Evolutionary conservation across 1,284 basidiomycete genomes (phyloP).

Genomic region (Moesziomyces sp.): DNA sequence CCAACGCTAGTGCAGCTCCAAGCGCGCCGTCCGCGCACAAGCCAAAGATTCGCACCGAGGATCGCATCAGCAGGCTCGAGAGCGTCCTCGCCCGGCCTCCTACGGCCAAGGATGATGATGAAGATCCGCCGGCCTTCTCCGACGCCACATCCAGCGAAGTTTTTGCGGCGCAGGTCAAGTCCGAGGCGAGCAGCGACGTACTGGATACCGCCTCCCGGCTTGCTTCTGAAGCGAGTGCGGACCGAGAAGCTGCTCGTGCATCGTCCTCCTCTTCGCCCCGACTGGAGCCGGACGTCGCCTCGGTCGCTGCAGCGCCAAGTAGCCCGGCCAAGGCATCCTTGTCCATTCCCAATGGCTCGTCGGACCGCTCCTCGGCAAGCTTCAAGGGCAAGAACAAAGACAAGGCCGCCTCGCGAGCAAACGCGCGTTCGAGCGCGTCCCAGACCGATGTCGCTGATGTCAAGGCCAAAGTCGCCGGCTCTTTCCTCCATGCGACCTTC

Average conservation of each 20-base stretch:
- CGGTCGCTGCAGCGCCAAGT: background rate
- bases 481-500: constrained; percentile 41
- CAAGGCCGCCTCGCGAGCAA: constrained; percentile 3
- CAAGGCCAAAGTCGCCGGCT: constrained; percentile 20
- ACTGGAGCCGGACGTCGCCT: background rate
- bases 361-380: background rate
- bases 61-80: constrained; percentile 43
- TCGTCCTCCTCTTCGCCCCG: background rate
- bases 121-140: background rate
- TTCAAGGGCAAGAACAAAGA: constrained; percentile 12
- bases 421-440: constrained; percentile 4
- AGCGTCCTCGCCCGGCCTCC: constrained; percentile 25
- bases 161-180: constrained; percentile 4
- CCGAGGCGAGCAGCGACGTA: background rate
- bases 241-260: background rate
- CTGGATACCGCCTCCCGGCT: background rate
- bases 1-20: background rate
- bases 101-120: constrained; percentile 8
- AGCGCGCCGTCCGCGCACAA: constrained; percentile 4
- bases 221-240: background rate
- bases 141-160: constrained; percentile 7
- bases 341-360: background rate
- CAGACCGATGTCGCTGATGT: constrained; percentile 13
- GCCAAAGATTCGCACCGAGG: constrained; percentile 41
- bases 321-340: background rate